phyloP scores from a whole-genome alignment of 2,329 filamentous ascomycete species.

The Phaeophleospora eucalypticola region DNA sequence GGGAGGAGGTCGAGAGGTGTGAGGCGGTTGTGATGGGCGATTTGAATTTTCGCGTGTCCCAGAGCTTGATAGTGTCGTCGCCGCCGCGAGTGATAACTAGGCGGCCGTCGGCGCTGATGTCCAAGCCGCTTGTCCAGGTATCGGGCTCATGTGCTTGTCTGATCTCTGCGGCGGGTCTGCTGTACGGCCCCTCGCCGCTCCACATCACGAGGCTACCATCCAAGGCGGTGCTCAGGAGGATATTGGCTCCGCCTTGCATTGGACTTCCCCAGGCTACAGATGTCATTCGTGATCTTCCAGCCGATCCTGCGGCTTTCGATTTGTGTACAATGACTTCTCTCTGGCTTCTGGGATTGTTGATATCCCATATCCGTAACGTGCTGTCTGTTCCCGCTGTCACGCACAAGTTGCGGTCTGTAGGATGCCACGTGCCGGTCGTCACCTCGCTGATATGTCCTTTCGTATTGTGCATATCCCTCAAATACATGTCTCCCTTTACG shows the following conservation, averaged over 20 bases:
- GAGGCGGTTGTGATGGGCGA: constrained; percentile 73
- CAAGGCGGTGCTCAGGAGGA: constrained; percentile 76
- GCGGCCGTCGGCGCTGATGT: constrained; percentile 84
- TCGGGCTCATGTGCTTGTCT: constrained; percentile 74
- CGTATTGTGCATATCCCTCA: constrained; percentile 95
- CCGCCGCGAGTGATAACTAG: constrained; percentile 88
- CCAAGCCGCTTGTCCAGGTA: constrained; percentile 89
- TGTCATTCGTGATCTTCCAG: constrained; percentile 90
- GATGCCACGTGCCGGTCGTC: constrained; percentile 86
- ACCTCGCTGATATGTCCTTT: constrained; percentile 95
- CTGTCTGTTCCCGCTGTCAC: constrained; percentile 93
- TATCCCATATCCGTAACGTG: constrained; percentile 93
- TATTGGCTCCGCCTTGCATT: constrained; percentile 69
- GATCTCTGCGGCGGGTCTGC: constrained; percentile 76
- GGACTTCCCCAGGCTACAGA: constrained; percentile 81
- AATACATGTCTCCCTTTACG: constrained; percentile 96
- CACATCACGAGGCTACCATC: constrained; percentile 93
- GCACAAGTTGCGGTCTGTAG: constrained; percentile 75
- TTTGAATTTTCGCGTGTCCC: constrained; percentile 96
- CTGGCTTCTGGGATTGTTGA: constrained; percentile 84
- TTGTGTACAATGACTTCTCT: constrained; percentile 96
- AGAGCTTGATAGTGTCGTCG: constrained; percentile 89
- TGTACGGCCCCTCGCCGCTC: constrained; percentile 80
- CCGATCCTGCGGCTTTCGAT: constrained; percentile 80
- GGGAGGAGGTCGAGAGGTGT: constrained; percentile 76